phyloP scores from a whole-genome alignment of 345 rosid species.

The Passiflora organensis region DNA sequence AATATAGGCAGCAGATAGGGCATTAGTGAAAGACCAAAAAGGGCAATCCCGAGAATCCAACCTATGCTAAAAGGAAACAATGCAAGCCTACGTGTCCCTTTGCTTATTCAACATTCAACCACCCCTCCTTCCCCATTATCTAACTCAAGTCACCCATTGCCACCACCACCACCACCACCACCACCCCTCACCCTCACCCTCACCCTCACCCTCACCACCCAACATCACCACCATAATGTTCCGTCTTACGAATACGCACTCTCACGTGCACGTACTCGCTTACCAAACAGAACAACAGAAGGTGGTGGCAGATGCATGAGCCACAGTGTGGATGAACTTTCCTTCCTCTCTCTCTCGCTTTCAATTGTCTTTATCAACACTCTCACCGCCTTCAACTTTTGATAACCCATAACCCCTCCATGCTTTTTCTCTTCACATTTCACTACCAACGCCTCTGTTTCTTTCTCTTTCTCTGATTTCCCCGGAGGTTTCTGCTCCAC shows the following conservation, averaged over 20 bases:
- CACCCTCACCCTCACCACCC: conserved; percentile 5
- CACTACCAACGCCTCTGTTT: conserved; percentile 1
- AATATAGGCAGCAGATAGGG: not conserved
- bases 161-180: conserved; percentile 12
- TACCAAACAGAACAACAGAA: conserved; percentile 27
- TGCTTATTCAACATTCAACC: conserved; percentile 1
- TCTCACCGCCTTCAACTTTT: conserved; percentile 30
- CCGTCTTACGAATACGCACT: conserved; percentile 27
- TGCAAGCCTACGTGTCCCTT: conserved; percentile 15
- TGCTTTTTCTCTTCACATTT: conserved; percentile 18
- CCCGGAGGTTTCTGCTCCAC: not conserved
- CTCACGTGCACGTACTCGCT: not conserved
- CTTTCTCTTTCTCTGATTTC: not conserved
- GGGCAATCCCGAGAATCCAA: conserved; percentile 34
- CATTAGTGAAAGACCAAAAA: conserved; percentile 1
- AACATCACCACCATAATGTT: too few species aligned
- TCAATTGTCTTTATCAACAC: conserved; percentile 1
- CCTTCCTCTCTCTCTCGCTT: not conserved
- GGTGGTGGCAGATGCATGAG: conserved; percentile 94
- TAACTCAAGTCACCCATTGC: not conserved
- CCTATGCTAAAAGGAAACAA: conserved; percentile 9
- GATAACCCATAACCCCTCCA: conserved; percentile 12
- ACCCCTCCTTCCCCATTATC: not conserved
- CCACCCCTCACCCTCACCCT: conserved; percentile 13
- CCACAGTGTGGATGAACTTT: conserved; percentile 11